Evolutionary conservation across 768 basidiomycete genomes (phyloP).

Genomic region (Royoungia palumana): DNA sequence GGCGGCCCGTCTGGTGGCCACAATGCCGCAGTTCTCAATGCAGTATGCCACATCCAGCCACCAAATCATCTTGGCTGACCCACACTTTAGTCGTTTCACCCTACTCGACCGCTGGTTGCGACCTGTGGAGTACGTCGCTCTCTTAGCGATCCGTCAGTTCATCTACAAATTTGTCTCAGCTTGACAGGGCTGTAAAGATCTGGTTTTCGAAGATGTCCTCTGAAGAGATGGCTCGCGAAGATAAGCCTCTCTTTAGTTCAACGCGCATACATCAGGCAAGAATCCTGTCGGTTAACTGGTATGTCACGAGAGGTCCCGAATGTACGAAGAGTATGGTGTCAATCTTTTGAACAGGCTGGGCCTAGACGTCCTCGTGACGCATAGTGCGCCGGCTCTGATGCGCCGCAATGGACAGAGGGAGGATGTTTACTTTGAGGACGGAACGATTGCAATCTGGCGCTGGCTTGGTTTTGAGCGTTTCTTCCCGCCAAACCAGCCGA

Average conservation of each 20-base stretch:
- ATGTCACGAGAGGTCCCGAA: not conserved
- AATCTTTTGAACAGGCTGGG: conserved; percentile 44
- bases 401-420: conserved; percentile 24
- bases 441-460: conserved; percentile 58
- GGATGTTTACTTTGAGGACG: conserved; percentile 37
- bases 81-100: conserved; percentile 60
- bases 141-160: not conserved
- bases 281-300: conserved; percentile 66
- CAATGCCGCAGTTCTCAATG: conserved; percentile 61
- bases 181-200: conserved; percentile 73
- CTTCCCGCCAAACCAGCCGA: conserved; percentile 46
- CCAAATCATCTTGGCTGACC: conserved; percentile 1
- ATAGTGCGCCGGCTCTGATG: conserved; percentile 53
- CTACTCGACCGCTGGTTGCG: conserved; percentile 59
- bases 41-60: conserved; percentile 39
- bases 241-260: conserved; percentile 75
- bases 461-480: conserved; percentile 68
- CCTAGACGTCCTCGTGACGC: conserved; percentile 51
- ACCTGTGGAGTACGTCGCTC: conserved; percentile 65
- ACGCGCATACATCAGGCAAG: conserved; percentile 62
- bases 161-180: conserved; percentile 35
- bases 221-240: conserved; percentile 52
- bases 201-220: conserved; percentile 49
- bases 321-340: not conserved
- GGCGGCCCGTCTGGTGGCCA: conserved; percentile 77